Percentiles rank a stretch among this genome's conserved stretches.
These are phyloP conservation scores for Castanea mollissima DNA, from an alignment of 306 rosid species.

Conservation along the genomic window DNA sequence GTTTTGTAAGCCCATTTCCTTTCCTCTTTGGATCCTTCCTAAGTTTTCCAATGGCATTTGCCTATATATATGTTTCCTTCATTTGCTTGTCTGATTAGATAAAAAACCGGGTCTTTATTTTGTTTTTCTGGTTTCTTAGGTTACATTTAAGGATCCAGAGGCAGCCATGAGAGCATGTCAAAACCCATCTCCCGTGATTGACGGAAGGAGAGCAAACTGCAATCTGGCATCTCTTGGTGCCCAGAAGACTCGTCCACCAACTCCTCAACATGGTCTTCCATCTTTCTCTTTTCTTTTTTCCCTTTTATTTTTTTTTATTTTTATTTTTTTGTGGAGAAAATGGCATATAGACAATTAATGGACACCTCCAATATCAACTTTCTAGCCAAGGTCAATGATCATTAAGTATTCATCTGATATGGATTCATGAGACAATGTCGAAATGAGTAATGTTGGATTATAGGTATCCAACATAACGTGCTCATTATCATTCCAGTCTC, in stretches of 20 bases:
- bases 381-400: not conserved
- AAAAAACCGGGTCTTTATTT: slow-evolving; percentile 1
- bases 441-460: slow-evolving; percentile 1
- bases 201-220: slow-evolving; percentile 96
- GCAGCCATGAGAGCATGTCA: slow-evolving; percentile 90
- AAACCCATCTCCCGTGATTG: slow-evolving; percentile 94
- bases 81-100: slow-evolving; percentile 19
- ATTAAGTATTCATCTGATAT: not conserved
- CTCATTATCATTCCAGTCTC: not conserved
- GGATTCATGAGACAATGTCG: not conserved
- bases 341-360: not conserved
- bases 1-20: slow-evolving; percentile 71
- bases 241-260: slow-evolving; percentile 55
- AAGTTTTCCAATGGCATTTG: not conserved
- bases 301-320: not conserved
- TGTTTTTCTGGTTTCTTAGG: slow-evolving; percentile 36
- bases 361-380: not conserved
- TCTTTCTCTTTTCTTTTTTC: slow-evolving; percentile 14
- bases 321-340: not conserved
- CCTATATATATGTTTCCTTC: not conserved
- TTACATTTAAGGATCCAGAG: slow-evolving; percentile 92
- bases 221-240: slow-evolving; percentile 97
- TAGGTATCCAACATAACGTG: not conserved
- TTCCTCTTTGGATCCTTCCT: not conserved
- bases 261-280: slow-evolving; percentile 67